Evolutionary conservation across 2,329 filamentous ascomycete genomes (phyloP).

Genomic region (Trichophyton verrucosum): DNA sequence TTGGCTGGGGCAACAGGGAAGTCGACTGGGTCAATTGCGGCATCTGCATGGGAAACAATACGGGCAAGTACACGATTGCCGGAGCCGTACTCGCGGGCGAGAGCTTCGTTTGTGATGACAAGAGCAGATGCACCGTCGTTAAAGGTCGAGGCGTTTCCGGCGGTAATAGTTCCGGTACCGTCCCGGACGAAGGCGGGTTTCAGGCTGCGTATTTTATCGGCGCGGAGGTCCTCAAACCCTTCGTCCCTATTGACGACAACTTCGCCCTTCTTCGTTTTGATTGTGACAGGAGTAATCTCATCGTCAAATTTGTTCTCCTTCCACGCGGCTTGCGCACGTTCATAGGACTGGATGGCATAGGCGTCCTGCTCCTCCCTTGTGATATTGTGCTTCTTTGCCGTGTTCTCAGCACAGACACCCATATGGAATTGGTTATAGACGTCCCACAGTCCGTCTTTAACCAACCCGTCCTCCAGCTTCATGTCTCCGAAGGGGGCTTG

Average conservation of each 20-base stretch:
- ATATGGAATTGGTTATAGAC: constrained; percentile 97
- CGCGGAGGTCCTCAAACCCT: constrained; percentile 73
- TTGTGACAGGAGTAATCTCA: constrained; percentile 77
- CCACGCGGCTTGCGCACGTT: constrained; percentile 84
- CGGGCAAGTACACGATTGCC: constrained; percentile 73
- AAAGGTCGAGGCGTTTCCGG: constrained; percentile 84
- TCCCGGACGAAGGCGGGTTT: constrained; percentile 86
- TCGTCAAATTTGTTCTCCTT: constrained; percentile 69
- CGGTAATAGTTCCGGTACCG: constrained; percentile 80
- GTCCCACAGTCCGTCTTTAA: constrained; percentile 91
- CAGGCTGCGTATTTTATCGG: constrained; percentile 71
- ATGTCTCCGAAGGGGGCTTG: constrained; percentile 78
- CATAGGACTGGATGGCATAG: constrained; percentile 80
- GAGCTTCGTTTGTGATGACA: constrained; percentile 66
- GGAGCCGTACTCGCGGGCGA: constrained; percentile 67
- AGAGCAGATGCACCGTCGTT: constrained; percentile 91
- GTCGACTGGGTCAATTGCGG: constrained; percentile 79
- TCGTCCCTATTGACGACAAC: constrained; percentile 71
- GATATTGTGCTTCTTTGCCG: constrained; percentile 73
- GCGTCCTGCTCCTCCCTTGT: constrained; percentile 78
- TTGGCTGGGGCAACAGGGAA: constrained; percentile 89
- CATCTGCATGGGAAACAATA: constrained; percentile 77
- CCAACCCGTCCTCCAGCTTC: constrained; percentile 77
- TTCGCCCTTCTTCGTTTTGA: constrained; percentile 74
- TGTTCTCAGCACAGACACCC: constrained; percentile 93